phyloP scores from a whole-genome alignment of 306 rosid species.

The Fragaria iinumae region DNA sequence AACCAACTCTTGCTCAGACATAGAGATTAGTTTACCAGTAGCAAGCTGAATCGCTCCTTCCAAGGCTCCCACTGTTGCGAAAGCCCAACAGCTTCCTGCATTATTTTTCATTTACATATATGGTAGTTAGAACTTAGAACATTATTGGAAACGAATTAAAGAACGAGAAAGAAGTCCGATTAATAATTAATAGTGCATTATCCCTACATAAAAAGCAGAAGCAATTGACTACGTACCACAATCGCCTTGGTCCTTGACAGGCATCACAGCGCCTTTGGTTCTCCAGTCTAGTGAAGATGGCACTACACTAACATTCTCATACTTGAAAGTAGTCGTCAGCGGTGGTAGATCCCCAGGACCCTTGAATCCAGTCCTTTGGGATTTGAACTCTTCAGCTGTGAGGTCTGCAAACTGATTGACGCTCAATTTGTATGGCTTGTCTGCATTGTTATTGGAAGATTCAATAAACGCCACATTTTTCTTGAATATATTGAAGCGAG shows the following conservation, averaged over 20 bases:
- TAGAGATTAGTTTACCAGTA: constrained; percentile 28
- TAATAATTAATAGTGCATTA: too few species aligned
- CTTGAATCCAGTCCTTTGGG: neutral
- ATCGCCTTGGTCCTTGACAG: constrained; percentile 45
- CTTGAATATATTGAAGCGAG: neutral
- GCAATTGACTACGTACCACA: constrained; percentile 26
- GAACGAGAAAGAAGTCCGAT: too few species aligned
- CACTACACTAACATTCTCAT: constrained; percentile 23
- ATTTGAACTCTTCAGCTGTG: neutral
- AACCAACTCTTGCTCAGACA: constrained; percentile 46
- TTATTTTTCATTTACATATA: neutral
- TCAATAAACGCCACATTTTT: neutral
- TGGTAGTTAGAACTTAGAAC: neutral
- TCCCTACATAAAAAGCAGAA: too few species aligned
- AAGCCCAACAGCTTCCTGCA: constrained; percentile 43
- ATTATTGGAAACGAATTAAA: too few species aligned
- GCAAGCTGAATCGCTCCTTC: constrained; percentile 35
- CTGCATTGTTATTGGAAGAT: neutral
- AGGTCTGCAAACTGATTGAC: neutral
- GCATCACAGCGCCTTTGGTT: constrained; percentile 40
- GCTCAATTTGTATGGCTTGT: neutral
- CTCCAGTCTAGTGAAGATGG: constrained; percentile 47
- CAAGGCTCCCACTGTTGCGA: constrained; percentile 44
- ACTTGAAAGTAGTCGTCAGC: constrained; percentile 33
- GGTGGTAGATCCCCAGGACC: constrained; percentile 27